A percentile compares a stretch with the other conserved stretches of the same genome.
Evolutionary conservation across 805 yeast species (phyloP).

Genomic region (Komagataella phaffii): DNA sequence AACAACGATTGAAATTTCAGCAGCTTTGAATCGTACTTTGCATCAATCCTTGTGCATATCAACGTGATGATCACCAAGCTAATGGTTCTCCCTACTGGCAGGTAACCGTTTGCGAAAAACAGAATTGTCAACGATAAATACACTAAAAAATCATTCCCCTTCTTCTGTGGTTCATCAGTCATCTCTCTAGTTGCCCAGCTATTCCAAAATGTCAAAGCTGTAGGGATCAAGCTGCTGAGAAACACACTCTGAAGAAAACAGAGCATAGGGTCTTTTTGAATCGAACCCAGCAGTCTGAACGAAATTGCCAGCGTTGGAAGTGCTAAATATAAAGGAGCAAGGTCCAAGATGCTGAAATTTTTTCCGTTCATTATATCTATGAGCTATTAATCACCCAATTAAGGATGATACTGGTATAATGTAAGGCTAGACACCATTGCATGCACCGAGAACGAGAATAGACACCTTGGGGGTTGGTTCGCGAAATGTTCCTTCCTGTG

Average conservation of each 20-base stretch:
- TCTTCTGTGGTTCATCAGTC: background rate
- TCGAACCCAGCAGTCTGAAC: background rate
- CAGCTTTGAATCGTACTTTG: constrained; percentile 7
- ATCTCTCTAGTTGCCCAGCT: background rate
- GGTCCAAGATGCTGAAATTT: constrained; percentile 8
- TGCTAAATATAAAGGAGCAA: constrained; percentile 19
- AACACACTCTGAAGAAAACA: background rate
- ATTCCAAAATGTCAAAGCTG: background rate
- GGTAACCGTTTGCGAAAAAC: constrained; percentile 10
- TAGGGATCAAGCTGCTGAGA: background rate
- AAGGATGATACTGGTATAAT: constrained; percentile 1
- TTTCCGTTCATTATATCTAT: background rate
- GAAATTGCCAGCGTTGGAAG: constrained; percentile 15
- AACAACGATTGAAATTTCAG: constrained; percentile 1
- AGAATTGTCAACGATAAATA: constrained; percentile 8
- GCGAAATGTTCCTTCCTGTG: background rate
- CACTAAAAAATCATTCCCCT: background rate
- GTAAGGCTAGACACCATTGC: background rate
- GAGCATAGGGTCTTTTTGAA: background rate
- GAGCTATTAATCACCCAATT: background rate
- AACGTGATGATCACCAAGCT: constrained; percentile 11
- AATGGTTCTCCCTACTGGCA: constrained; percentile 14
- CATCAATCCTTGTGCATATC: constrained; percentile 4
- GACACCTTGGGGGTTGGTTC: background rate
- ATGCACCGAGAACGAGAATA: background rate